phyloP scores from a whole-genome alignment of 179 eudicot species.

The Carnegiea gigantea region DNA sequence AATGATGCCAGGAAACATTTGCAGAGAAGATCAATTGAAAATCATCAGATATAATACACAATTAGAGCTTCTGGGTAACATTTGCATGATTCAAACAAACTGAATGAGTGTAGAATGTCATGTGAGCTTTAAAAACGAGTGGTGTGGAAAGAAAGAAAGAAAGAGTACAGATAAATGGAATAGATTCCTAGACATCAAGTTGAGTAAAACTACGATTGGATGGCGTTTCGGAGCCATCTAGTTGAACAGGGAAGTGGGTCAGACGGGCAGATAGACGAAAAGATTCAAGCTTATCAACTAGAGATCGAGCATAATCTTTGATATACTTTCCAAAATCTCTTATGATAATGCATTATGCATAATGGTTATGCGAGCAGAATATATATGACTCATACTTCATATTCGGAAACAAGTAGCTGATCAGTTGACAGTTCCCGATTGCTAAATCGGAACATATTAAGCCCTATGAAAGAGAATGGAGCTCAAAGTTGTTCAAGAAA shows the following conservation, averaged over 20 bases:
- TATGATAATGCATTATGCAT: not conserved
- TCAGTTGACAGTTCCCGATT: no score
- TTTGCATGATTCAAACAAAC: not conserved
- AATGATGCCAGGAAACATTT: not conserved
- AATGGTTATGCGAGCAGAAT: not conserved
- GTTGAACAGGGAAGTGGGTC: conserved; percentile 19
- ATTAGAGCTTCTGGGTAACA: no score
- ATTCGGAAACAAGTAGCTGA: no score
- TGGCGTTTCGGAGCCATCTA: conserved; percentile 3
- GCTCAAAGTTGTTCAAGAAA: no score
- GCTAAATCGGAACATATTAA: no score
- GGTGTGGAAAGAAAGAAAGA: not conserved
- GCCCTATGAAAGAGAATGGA: no score
- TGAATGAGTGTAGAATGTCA: not conserved
- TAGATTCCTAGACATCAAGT: conserved; percentile 19
- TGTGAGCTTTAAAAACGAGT: not conserved
- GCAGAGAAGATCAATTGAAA: not conserved
- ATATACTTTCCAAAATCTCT: not conserved
- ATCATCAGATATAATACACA: not conserved
- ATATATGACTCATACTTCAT: no score
- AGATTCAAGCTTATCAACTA: conserved; percentile 32
- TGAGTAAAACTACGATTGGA: not conserved
- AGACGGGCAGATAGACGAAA: conserved; percentile 9
- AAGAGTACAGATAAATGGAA: conserved; percentile 13
- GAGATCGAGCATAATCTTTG: not conserved